These are phyloP conservation scores for Aspergillus sparsus DNA, from an alignment of 495 filamentous ascomycete species.

Conservation along the genomic window DNA sequence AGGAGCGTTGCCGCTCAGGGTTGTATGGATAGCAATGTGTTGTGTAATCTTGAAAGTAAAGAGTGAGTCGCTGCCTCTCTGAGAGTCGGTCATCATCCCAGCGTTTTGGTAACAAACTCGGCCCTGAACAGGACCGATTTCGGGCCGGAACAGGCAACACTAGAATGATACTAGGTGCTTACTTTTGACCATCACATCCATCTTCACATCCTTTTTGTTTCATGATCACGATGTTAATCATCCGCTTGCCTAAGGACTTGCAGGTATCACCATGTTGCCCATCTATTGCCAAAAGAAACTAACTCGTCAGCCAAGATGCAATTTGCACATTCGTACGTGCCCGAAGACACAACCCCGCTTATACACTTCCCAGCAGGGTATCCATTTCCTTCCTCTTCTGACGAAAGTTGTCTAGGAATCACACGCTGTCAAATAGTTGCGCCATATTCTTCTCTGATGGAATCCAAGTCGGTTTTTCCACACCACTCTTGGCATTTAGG, in stretches of 20 bases:
- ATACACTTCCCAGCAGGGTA: too few species aligned
- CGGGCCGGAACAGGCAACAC: conserved; percentile 3
- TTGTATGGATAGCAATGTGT: neutral
- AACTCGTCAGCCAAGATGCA: too few species aligned
- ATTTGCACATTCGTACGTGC: too few species aligned
- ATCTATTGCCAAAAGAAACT: too few species aligned
- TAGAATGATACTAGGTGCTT: too few species aligned
- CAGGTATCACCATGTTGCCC: too few species aligned
- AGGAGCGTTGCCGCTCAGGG: neutral
- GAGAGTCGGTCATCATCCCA: neutral
- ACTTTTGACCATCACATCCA: neutral
- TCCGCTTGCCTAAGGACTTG: too few species aligned
- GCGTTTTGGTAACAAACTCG: neutral
- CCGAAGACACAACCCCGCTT: too few species aligned
- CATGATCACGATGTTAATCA: neutral
- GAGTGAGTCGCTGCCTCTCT: neutral
- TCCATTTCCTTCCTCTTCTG: too few species aligned
- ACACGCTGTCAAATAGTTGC: too few species aligned
- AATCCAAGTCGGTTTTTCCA: neutral
- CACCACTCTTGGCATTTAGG: neutral
- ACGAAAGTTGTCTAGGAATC: too few species aligned
- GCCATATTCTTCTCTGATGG: neutral
- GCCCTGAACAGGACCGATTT: neutral
- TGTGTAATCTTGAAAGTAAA: neutral
- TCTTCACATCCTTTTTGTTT: neutral